These are phyloP conservation scores for Aspergillus sp. DNA, from an alignment of 2,329 filamentous ascomycete species.

Conservation along the genomic window DNA sequence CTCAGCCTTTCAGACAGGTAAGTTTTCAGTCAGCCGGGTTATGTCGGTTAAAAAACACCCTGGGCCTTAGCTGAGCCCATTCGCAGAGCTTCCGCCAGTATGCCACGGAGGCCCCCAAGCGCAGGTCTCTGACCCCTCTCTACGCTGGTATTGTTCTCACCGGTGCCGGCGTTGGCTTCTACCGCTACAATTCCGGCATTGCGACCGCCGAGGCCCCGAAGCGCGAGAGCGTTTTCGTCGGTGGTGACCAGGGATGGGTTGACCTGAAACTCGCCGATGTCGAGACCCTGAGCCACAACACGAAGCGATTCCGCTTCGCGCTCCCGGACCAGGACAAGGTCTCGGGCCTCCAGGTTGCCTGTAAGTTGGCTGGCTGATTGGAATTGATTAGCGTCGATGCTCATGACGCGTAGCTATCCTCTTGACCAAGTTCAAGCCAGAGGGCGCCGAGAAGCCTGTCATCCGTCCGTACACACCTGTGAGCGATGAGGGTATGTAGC, in stretches of 20 bases:
- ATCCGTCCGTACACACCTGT: slow-evolving; percentile 89
- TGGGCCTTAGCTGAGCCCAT: slow-evolving; percentile 1
- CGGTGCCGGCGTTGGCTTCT: slow-evolving; percentile 47
- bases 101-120: slow-evolving; percentile 51
- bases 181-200: slow-evolving; percentile 36
- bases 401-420: slow-evolving; percentile 51
- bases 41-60: no score
- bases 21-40: slow-evolving; percentile 16
- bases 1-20: slow-evolving; percentile 58
- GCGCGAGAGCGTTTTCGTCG: slow-evolving; percentile 54
- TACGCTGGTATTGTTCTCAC: slow-evolving; percentile 37
- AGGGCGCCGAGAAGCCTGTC: slow-evolving; percentile 72
- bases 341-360: slow-evolving; percentile 71
- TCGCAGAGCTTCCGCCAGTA: slow-evolving; percentile 59
- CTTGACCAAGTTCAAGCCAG: slow-evolving; percentile 82
- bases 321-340: slow-evolving; percentile 76
- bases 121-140: slow-evolving; percentile 51
- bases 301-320: slow-evolving; percentile 82
- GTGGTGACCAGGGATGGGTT: slow-evolving; percentile 83
- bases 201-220: slow-evolving; percentile 23
- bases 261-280: slow-evolving; percentile 69
- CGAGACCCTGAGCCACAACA: slow-evolving; percentile 83
- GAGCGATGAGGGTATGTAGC: slow-evolving; percentile 77
- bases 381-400: not conserved
- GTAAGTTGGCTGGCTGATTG: slow-evolving; percentile 33